Base-by-base conservation (phyloP, 345 rosid genomes). In the Viola odorata region DNA sequence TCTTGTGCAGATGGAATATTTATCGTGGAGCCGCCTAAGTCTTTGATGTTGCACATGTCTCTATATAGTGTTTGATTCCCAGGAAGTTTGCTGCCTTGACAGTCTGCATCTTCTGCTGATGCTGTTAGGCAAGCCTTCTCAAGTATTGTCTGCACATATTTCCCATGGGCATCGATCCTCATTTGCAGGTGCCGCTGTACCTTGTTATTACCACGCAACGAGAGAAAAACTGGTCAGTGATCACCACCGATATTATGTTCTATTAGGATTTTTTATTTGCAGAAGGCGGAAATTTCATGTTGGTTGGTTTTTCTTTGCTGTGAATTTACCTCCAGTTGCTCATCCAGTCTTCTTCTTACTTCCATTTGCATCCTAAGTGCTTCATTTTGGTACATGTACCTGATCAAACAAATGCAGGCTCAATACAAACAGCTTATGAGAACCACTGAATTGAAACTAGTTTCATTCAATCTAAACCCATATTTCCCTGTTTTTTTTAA, bases 131-230 rank as follows among this genome's bases (percentile, higher is more conserved):
- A 72, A 17, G 77, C 80, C 54, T 75, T 79, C 71, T 75, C 77
- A 4, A 70, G 66, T 15, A 69, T 65, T 15, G 62, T 51, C 23
- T 79, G 73, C 62, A 79, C 70, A 50, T 79, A 72, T 51, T 66
- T 73, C 11, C 80, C 75, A 55, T 75, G 80, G 3, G 80, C 83
- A 36, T 79, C 83, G 55, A 75, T 79, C 36, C 77, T 67, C 66
- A 69, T 54, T 57, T 78, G 79, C 39, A 78, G 68, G 62, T 72
- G 82, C 14, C 67, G 59, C 58, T 78, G 77, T n/a, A 78, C 79
- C 82, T 71, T 71, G 62, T 8, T 49, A 14, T 8, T 15, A 49
- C 15, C 32, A 23, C 32, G 2, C 32, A 12, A 5, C 1, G 7
- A 52, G 55, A 52, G 16, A 37, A 16, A 11, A 52, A 23, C 32